Evolutionary conservation across 2,329 filamentous ascomycete genomes (phyloP), one percentile per base, ranked within the genome.

Genomic region (Neurospora sp.): DNA sequence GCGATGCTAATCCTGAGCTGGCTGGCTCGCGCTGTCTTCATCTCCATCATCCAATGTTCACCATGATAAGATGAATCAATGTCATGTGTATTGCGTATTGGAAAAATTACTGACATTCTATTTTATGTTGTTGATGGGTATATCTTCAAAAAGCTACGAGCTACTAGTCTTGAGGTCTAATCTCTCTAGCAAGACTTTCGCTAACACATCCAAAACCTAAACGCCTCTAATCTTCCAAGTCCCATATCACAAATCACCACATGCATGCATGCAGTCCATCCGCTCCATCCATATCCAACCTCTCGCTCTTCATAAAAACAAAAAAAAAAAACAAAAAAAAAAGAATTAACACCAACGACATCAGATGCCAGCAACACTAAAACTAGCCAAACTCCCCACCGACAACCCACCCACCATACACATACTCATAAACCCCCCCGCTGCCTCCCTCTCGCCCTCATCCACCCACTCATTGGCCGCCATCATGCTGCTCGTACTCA

Each of bases 401-500:
- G 93, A 88, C 80, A 98, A 81, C 0, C 96, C 96, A 5, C 87
- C 88, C 19, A 97, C 92, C n/a, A 98, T 86, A 79, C 91, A 93
- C 73, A 97, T 80, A 3, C 92, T 91, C 96, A 99, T 98, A 79
- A 98, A 98, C 1, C 91, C 93, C 66, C 95, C 96, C 0, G 93
- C 90, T 6, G 93, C 94, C 81, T 97, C 93, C 40, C 91, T 85
- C 82, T 99, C 95, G 10, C 90, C 89, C 1, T 90, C 87, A 4
- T 90, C 90, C 0, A 98, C 94, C 87, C 90, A 95, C 74, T 92
- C 89, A 0, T 87, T 88, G 0, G 93, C 91, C 0, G 91, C 91
- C 88, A 98, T 97, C 94, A 99, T 98, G 79, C 91, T 93, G 74
- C 87, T 91, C 70, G 91, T 93, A 38, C 92, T 91, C 15, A 99